These are phyloP conservation scores for Chaetomiaceae sp. DNA, from an alignment of 2,329 filamentous ascomycete species.

Conservation along the genomic window DNA sequence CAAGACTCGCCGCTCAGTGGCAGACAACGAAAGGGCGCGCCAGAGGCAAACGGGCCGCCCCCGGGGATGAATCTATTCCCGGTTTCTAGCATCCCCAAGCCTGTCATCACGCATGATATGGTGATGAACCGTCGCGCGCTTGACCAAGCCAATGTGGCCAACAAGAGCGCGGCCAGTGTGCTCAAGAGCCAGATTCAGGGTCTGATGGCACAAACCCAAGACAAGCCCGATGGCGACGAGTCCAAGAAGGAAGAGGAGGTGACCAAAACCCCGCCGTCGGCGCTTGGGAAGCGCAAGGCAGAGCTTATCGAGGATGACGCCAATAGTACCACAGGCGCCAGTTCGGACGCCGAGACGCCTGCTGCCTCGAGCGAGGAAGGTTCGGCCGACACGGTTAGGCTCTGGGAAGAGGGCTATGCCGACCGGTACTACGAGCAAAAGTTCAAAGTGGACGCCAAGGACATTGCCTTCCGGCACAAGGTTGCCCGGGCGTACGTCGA, in stretches of 20 bases:
- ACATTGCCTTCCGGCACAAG: conserved; percentile 80
- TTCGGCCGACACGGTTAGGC: conserved; percentile 72
- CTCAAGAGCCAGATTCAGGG: conserved; percentile 74
- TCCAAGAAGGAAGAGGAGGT: conserved; percentile 12
- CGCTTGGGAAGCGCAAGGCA: conserved; percentile 66
- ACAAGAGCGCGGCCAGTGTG: conserved; percentile 89
- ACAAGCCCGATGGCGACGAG: conserved; percentile 14
- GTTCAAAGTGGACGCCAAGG: conserved; percentile 76
- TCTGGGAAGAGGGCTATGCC: conserved; percentile 95
- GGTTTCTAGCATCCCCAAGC: conserved; percentile 48
- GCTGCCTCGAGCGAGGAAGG: conserved; percentile 57
- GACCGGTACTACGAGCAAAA: conserved; percentile 98
- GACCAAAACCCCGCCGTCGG: conserved; percentile 26
- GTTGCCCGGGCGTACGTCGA: conserved; percentile 92
- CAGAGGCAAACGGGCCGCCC: conserved; percentile 19
- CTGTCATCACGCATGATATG: conserved; percentile 77
- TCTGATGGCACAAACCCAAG: conserved; percentile 29
- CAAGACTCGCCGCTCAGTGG: conserved; percentile 30
- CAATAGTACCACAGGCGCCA: conserved; percentile 56
- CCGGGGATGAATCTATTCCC: conserved; percentile 29
- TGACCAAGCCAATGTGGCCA: conserved; percentile 70
- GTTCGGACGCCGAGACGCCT: conserved; percentile 41
- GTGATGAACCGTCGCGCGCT: conserved; percentile 68
- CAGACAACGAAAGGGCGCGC: conserved; percentile 17
- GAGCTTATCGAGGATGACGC: conserved; percentile 60